Evolutionary conservation across 805 yeast species (phyloP).

Genomic region (Lipomyces mesembrius): DNA sequence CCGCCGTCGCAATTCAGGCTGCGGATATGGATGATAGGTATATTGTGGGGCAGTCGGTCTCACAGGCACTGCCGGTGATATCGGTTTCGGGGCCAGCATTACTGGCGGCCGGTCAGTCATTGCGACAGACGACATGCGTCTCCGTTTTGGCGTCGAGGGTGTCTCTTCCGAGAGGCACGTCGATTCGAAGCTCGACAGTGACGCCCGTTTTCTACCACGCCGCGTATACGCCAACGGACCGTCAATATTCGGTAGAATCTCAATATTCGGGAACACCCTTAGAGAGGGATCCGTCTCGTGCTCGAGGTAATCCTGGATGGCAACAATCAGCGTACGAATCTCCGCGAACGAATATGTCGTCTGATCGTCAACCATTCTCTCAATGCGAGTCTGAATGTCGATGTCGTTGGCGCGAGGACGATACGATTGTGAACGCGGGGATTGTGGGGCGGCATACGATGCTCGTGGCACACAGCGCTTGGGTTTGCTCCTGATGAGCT

Average conservation of each 20-base stretch:
- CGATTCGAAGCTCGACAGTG: background rate
- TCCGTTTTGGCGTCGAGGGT: background rate
- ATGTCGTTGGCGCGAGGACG: constrained; percentile 5
- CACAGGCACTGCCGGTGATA: background rate
- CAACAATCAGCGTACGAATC: constrained; percentile 14
- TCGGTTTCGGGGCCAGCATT: background rate
- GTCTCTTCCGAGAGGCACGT: background rate
- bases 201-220: constrained; percentile 8
- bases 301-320: constrained; percentile 12
- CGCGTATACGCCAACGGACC: constrained; percentile 16
- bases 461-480: background rate
- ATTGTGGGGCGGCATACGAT: background rate
- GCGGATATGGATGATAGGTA: background rate
- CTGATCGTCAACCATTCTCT: background rate
- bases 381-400: background rate
- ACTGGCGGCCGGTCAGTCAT: background rate
- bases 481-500: constrained; percentile 14
- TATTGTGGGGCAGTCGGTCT: background rate
- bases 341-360: constrained; percentile 14
- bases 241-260: constrained; percentile 27
- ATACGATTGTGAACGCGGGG: constrained; percentile 1
- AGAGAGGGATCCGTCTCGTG: constrained; percentile 9
- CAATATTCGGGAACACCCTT: constrained; percentile 27
- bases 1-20: background rate
- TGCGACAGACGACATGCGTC: background rate